Percentiles rank a stretch among this genome's conserved stretches.
Conservation (phyloP, 306 rosid genomes). For the Vigna unguiculata region DNA sequence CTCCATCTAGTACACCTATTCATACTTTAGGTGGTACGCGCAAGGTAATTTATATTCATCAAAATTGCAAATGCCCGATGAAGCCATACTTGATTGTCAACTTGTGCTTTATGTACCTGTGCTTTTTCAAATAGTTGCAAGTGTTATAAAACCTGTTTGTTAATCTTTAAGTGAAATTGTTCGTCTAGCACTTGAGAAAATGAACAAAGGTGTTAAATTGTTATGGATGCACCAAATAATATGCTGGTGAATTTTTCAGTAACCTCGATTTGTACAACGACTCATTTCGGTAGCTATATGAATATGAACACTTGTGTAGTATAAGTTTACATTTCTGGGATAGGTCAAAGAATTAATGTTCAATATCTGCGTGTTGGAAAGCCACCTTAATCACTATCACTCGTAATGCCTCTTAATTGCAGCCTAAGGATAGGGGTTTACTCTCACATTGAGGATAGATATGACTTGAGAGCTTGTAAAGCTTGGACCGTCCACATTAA, state of each 20-base stretch:
- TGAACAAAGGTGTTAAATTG: conserved; percentile 21
- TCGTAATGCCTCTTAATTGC: no score
- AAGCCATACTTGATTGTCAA: conserved; percentile 13
- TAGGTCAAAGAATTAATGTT: not conserved
- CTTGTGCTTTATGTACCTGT: conserved; percentile 18
- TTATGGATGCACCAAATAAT: not conserved
- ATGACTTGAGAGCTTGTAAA: no score
- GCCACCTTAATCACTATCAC: no score
- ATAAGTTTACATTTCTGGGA: not conserved
- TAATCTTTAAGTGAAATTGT: conserved; percentile 25
- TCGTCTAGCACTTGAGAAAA: conserved; percentile 18
- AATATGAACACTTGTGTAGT: not conserved
- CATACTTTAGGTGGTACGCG: conserved; percentile 58
- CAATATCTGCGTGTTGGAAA: not conserved
- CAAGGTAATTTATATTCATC: conserved; percentile 50
- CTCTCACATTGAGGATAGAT: no score
- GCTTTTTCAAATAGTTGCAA: conserved; percentile 22
- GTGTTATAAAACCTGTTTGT: conserved; percentile 29
- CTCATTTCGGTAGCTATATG: not conserved
- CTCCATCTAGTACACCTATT: conserved; percentile 59
- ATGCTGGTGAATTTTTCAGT: not conserved
- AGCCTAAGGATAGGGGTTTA: no score
- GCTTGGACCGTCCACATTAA: no score
- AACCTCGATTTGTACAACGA: not conserved
- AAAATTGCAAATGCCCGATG: conserved; percentile 31